Percentiles rank a stretch among this genome's conserved stretches.
These are phyloP conservation scores for Microbotryomycetes sp. DNA, from an alignment of 1,284 basidiomycete genomes.

Conservation along the genomic window DNA sequence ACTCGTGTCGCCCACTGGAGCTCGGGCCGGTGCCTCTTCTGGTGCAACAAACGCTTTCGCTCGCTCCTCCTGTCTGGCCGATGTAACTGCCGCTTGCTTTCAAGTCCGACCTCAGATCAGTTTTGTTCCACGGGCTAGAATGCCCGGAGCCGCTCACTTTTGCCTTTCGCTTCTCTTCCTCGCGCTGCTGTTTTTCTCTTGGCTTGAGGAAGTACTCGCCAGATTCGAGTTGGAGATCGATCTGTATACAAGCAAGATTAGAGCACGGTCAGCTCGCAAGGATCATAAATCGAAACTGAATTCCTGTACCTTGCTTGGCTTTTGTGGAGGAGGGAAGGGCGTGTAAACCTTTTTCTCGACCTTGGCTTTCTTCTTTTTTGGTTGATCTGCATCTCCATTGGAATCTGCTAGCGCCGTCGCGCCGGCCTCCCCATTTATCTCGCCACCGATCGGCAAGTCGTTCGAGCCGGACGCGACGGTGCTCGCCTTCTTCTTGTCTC, in stretches of 20 bases:
- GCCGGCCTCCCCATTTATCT: conserved; percentile 38
- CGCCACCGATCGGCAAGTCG: conserved; percentile 3
- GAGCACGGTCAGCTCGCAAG: not conserved
- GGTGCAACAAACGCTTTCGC: conserved; percentile 80
- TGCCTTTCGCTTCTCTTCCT: conserved; percentile 22
- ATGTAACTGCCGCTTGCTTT: conserved; percentile 66
- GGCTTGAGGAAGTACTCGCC: conserved; percentile 98
- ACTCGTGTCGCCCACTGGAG: conserved; percentile 65
- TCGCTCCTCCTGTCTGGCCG: conserved; percentile 62
- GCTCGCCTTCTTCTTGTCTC: conserved; percentile 75
- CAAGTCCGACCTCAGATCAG: not conserved
- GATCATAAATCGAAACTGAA: too few species aligned
- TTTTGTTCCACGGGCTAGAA: not conserved
- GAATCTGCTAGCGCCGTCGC: conserved; percentile 33
- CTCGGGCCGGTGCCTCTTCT: conserved; percentile 57
- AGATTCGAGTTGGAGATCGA: conserved; percentile 89
- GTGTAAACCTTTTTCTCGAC: conserved; percentile 92
- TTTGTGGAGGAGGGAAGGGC: conserved; percentile 93
- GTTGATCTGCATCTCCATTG: not conserved
- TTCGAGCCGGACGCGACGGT: conserved; percentile 1
- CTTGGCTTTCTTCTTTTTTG: conserved; percentile 33
- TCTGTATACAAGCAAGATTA: conserved; percentile 48
- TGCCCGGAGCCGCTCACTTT: conserved; percentile 8
- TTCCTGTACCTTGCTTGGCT: conserved; percentile 89
- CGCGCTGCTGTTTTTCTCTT: conserved; percentile 55